Conservation (phyloP, 192 early-diverging fungal species). For the Backusella circina region DNA sequence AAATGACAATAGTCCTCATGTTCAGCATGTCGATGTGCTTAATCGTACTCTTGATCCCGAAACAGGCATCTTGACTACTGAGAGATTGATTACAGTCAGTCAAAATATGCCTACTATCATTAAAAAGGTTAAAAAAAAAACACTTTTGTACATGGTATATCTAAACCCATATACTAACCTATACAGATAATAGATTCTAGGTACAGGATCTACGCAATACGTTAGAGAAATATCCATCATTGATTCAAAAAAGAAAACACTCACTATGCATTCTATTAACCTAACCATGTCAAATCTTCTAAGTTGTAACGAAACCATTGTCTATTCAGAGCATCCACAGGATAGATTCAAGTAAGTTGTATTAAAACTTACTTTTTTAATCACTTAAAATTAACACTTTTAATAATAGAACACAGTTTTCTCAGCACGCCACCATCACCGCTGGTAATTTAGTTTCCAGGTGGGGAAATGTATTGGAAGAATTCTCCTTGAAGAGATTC, state of each 20-base stretch:
- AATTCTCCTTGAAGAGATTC: constrained; percentile 83
- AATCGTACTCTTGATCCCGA: constrained; percentile 74
- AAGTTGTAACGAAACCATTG: constrained; percentile 81
- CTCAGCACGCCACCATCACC: constrained; percentile 79
- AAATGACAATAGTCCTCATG: constrained; percentile 89
- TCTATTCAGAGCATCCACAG: constrained; percentile 64
- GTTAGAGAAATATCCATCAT: constrained; percentile 89
- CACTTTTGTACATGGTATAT: neutral
- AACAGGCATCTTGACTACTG: constrained; percentile 83
- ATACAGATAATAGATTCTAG: constrained; percentile 48
- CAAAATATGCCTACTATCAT: constrained; percentile 86
- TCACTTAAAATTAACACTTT: neutral
- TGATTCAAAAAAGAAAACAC: constrained; percentile 69
- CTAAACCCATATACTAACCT: neutral
- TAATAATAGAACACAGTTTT: constrained; percentile 60
- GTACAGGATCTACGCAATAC: constrained; percentile 68
- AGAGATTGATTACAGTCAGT: constrained; percentile 85
- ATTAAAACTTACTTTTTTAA: neutral
- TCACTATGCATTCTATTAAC: constrained; percentile 80
- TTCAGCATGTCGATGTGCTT: constrained; percentile 87
- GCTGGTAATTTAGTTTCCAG: constrained; percentile 69
- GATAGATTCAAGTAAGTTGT: constrained; percentile 39
- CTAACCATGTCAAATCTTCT: constrained; percentile 84
- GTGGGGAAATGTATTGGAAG: constrained; percentile 75
- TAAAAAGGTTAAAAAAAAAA: constrained; percentile 44